phyloP scores from a whole-genome alignment of 495 filamentous ascomycete species.

The Tuber microsphaerosporum region DNA sequence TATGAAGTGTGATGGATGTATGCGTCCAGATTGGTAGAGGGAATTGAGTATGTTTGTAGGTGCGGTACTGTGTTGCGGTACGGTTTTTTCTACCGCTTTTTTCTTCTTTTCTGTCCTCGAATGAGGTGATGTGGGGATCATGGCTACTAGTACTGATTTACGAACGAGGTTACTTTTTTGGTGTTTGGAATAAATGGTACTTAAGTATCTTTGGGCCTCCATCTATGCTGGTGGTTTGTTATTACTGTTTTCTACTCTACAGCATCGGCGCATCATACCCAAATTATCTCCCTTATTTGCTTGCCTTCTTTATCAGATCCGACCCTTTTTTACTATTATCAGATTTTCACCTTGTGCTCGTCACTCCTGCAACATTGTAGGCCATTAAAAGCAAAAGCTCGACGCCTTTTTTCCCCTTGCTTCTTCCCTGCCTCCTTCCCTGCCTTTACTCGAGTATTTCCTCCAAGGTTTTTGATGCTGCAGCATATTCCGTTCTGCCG shows the following conservation, averaged over 20 bases:
- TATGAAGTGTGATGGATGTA: background rate
- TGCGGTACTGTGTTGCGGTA: background rate
- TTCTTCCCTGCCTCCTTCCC: background rate
- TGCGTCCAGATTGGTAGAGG: background rate
- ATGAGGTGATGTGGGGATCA: background rate
- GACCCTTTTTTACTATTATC: background rate
- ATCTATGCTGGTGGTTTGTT: background rate
- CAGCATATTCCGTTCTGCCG: background rate
- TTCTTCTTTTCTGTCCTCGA: background rate
- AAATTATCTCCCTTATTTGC: background rate
- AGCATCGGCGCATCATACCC: background rate
- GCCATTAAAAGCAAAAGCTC: background rate
- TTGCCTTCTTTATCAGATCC: background rate
- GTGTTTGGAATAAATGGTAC: background rate
- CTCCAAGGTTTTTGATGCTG: background rate
- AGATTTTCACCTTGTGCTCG: background rate
- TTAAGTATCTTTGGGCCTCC: background rate
- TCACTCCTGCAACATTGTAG: background rate
- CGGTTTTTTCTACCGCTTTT: background rate
- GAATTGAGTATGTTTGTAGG: background rate
- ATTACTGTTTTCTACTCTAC: background rate
- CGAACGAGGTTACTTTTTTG: background rate
- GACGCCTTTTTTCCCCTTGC: background rate
- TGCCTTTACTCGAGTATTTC: background rate
- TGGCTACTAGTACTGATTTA: background rate